phyloP scores from a whole-genome alignment of 176 grass and related monocot species.

The Lolium perenne region DNA sequence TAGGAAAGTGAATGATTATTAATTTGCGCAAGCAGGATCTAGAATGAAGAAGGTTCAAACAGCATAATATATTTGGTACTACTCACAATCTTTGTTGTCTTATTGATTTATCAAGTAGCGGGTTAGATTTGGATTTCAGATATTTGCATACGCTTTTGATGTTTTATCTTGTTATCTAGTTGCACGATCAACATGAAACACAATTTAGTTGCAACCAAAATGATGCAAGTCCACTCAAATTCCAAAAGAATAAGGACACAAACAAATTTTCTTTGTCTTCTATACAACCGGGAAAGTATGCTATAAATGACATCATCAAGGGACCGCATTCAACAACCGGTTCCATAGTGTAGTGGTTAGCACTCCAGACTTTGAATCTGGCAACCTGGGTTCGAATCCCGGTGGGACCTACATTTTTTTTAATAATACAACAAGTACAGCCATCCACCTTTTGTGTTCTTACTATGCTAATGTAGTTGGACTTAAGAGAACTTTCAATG shows the following conservation, averaged over 20 bases:
- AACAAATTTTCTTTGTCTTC: neutral
- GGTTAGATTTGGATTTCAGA: neutral
- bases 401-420: constrained; percentile 56
- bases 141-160: neutral
- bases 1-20: neutral
- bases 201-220: no score
- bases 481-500: neutral
- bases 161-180: neutral
- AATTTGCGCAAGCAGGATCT: neutral
- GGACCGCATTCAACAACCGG: neutral
- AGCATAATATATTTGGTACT: neutral
- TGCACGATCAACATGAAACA: no score
- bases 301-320: neutral
- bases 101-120: no score
- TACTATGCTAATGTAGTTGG: neutral
- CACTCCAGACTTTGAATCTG: constrained; percentile 99
- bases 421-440: no score
- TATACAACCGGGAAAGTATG: neutral
- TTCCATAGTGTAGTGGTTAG: constrained; percentile 91
- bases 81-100: neutral
- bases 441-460: no score
- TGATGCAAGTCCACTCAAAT: neutral
- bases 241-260: neutral
- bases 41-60: neutral
- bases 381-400: constrained; percentile 99